Evolutionary conservation across 495 filamentous ascomycete species (phyloP), one percentile per base, ranked within the genome.

Genomic region (Penicillium lividum): DNA sequence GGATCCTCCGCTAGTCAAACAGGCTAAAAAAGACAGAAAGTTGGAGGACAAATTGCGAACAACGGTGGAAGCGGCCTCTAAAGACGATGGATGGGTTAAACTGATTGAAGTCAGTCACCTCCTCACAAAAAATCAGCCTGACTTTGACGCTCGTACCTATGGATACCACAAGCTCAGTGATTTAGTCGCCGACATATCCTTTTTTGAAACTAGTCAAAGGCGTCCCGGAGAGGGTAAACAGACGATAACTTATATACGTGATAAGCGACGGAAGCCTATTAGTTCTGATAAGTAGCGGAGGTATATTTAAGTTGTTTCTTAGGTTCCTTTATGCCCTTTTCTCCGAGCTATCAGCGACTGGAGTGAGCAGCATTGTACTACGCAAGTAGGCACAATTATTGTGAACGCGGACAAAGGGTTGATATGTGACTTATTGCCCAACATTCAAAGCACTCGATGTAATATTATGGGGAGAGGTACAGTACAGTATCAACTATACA

Each of bases 81-180:
- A 53, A 30, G 49, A 58, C 15, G 49, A 58, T 47, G 56, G 49
- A 53, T 58, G 49, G 49, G 56, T 40, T 48, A 18, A 3, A 18
- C 56, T 58, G 15, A 34, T 4, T 29, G 33, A 36, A 5, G 25
- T 58, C 16, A 49, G 56, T 15, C 0, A 15, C 1, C 22, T 58
- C 8, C 49, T 53, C 4, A 47, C 49, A 27, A 53, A 45, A 34
- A 36, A 47, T 22, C 22, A 22, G 22, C 22, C 22, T 22, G 22
- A 22, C 22, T 22, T 22, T 22, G 56, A 58, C 49, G 22, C 49
- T 53, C 49, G 29, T 47, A 53, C 49, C 40, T 58, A 36, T 7
- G 40, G 38, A 10, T 53, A 58, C 18, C 36, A 27, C 16, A 58
- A 58, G 38, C 52, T 54, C 2, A 44, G 52, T 31, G 38, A 31